phyloP scores from a whole-genome alignment of 1,139 yeast genomes.

The Blastobotrys apis region DNA sequence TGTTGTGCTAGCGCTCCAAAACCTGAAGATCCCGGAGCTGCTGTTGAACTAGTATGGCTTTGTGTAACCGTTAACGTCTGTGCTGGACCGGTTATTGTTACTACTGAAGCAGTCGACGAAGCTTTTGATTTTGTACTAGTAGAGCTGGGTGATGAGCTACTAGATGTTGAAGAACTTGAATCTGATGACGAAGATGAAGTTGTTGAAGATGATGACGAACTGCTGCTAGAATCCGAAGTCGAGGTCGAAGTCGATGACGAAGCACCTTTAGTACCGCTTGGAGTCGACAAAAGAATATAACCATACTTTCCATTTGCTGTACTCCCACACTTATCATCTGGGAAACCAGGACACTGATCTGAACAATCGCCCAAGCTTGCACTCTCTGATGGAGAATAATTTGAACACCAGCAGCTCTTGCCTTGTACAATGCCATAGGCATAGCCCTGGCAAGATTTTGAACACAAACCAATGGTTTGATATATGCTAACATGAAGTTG shows the following conservation, averaged over 20 bases:
- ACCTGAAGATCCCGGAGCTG: constrained; percentile 15
- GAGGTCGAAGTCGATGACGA: constrained; percentile 21
- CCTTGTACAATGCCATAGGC: constrained; percentile 54
- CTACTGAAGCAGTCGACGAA: constrained; percentile 17
- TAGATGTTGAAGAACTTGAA: constrained; percentile 10
- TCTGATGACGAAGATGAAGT: constrained; percentile 18
- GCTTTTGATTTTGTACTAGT: constrained; percentile 13
- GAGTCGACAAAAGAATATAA: constrained; percentile 40
- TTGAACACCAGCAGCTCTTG: constrained; percentile 58
- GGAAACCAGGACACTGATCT: constrained; percentile 51
- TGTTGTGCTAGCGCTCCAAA: constrained; percentile 14
- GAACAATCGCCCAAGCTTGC: constrained; percentile 40
- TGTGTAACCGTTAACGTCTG: constrained; percentile 19
- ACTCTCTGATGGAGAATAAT: constrained; percentile 45
- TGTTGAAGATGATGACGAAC: constrained; percentile 16
- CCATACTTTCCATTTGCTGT: constrained; percentile 38
- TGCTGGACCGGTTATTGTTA: constrained; percentile 26
- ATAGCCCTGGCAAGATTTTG: constrained; percentile 47
- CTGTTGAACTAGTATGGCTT: background rate
- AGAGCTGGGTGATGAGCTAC: constrained; percentile 13
- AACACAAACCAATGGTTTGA: constrained; percentile 56
- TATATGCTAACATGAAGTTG: constrained; percentile 32
- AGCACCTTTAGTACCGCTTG: constrained; percentile 34
- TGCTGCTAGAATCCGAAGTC: constrained; percentile 6
- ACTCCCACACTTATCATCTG: constrained; percentile 45